Evolutionary conservation across 495 filamentous ascomycete genomes (phyloP), one percentile per base, ranked within the genome.

Genomic region (Hyaloscypha hepaticicola): DNA sequence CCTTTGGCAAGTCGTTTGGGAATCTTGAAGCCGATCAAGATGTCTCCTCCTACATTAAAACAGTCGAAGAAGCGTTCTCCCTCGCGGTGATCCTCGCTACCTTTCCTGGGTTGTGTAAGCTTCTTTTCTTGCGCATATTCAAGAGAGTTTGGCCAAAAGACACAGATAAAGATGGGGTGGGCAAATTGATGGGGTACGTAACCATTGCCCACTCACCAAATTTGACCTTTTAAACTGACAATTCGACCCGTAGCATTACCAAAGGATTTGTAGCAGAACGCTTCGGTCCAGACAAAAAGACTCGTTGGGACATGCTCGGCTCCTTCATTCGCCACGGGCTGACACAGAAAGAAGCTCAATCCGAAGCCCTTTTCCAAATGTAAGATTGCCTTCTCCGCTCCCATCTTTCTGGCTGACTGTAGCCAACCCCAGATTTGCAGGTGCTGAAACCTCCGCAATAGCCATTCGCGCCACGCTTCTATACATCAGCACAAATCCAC

Each of bases 401-500:
- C 51, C 5, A 28, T 12, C 59, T 22, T 29, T 4, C 19, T 21
- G 3, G 19, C 25, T 27, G 25, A 52, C 3, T 52, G 24, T 9
- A n/a, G n/a, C n/a, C n/a, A n/a, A n/a, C 96, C 97, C 64, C 24
- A 50, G 50, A 11, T 27, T 63, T 12, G 66, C 63, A 0, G 87
- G 86, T 7, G 79, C 80, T 19, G 87, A 90, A 62, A 88, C 87
- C 6, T 86, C 85, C 0, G 85, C 85, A 0, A 85, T 83, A 2
- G 78, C 85, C n/a, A 79, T 89, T 66, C 78, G 84, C 55, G 79
- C 75, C 1, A 77, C 83, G 45, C 77, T 89, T 65, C 73, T 82
- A 19, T 81, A 82, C 64, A 69, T 88, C 24, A 72, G 87, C 25
- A 70, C 72, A 1, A 74, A 81, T 55, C 72, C 74, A 6, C 59